Percentiles rank a stretch among this genome's conserved stretches.
phyloP scores from a whole-genome alignment of 208 protist species.

The Leptomonas seymouri region DNA sequence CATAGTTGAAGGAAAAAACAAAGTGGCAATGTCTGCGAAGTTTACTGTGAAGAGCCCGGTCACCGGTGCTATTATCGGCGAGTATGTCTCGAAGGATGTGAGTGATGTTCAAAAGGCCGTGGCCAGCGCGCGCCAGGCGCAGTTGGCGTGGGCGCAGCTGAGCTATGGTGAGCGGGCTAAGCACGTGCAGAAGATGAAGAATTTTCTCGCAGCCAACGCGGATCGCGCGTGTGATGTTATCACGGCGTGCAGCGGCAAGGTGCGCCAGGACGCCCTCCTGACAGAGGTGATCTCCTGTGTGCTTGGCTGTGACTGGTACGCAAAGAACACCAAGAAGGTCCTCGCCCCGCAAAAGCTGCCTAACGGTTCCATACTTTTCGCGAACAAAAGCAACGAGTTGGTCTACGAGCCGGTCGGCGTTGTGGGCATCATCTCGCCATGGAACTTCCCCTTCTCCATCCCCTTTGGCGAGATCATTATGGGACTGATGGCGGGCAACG shows the following conservation, averaged over 20 bases:
- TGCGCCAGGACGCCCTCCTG: slow-evolving; percentile 67
- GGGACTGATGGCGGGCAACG: slow-evolving; percentile 86
- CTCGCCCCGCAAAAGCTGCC: slow-evolving; percentile 50
- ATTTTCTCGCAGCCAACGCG: slow-evolving; percentile 60
- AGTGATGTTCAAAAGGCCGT: slow-evolving; percentile 44
- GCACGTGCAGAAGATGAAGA: slow-evolving; percentile 58
- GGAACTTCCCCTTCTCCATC: slow-evolving; percentile 89
- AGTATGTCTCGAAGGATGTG: slow-evolving; percentile 24
- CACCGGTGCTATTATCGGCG: slow-evolving; percentile 49
- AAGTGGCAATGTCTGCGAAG: slow-evolving; percentile 22
- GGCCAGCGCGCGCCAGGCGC: slow-evolving; percentile 46
- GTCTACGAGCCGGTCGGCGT: slow-evolving; percentile 81
- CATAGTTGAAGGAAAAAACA: no score
- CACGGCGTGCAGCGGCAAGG: slow-evolving; percentile 65
- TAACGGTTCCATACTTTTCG: slow-evolving; percentile 60
- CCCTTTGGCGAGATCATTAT: slow-evolving; percentile 86
- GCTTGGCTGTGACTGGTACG: slow-evolving; percentile 81
- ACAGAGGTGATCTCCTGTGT: slow-evolving; percentile 75
- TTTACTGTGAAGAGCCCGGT: slow-evolving; percentile 66
- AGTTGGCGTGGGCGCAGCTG: slow-evolving; percentile 57
- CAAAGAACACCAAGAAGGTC: slow-evolving; percentile 54
- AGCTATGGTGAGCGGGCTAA: slow-evolving; percentile 56
- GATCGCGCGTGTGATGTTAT: slow-evolving; percentile 61
- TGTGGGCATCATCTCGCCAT: slow-evolving; percentile 87
- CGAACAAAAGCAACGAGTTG: slow-evolving; percentile 81